Percentiles rank a stretch among this genome's conserved stretches.
Evolutionary conservation across 768 basidiomycete genomes (phyloP).

Genomic region (Gymnopilus dilepis): DNA sequence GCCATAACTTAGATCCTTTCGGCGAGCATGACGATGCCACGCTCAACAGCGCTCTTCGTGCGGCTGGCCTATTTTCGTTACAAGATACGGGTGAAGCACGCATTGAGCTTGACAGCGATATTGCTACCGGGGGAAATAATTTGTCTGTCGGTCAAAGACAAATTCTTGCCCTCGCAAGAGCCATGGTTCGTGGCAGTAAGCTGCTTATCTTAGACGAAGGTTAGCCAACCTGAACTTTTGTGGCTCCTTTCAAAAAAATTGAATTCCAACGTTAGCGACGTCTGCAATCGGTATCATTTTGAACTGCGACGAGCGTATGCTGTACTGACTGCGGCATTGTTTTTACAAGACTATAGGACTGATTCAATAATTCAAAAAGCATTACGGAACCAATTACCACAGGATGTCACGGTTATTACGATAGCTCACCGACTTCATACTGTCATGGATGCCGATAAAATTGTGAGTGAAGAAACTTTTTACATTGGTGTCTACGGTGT

Average conservation of each 20-base stretch:
- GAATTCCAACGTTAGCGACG: constrained; percentile 35
- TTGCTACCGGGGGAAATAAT: constrained; percentile 65
- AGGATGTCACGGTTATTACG: constrained; percentile 63
- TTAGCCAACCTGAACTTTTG: constrained; percentile 25
- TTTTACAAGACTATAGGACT: constrained; percentile 54
- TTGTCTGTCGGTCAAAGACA: constrained; percentile 81
- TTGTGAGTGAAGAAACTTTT: constrained; percentile 35
- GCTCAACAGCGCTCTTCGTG: constrained; percentile 46
- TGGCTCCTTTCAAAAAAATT: constrained; percentile 7
- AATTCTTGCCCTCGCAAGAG: constrained; percentile 67
- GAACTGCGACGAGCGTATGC: not conserved
- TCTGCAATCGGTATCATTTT: constrained; percentile 48
- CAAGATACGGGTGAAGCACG: constrained; percentile 51
- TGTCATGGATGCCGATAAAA: constrained; percentile 67
- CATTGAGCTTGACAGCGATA: constrained; percentile 49
- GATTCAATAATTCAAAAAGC: constrained; percentile 73
- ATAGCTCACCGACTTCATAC: constrained; percentile 75
- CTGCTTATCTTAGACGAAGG: constrained; percentile 71
- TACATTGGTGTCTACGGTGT: constrained; percentile 26
- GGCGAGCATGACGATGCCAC: constrained; percentile 56
- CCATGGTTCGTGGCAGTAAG: constrained; percentile 61
- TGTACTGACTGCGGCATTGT: constrained; percentile 5
- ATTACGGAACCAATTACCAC: constrained; percentile 65
- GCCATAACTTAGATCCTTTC: constrained; percentile 72
- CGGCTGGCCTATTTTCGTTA: constrained; percentile 46